Percentiles rank a stretch among this genome's conserved stretches.
These are phyloP conservation scores for Gaertneriomyces sp. DNA, from an alignment of 192 early-diverging fungal genomes.

Conservation along the genomic window DNA sequence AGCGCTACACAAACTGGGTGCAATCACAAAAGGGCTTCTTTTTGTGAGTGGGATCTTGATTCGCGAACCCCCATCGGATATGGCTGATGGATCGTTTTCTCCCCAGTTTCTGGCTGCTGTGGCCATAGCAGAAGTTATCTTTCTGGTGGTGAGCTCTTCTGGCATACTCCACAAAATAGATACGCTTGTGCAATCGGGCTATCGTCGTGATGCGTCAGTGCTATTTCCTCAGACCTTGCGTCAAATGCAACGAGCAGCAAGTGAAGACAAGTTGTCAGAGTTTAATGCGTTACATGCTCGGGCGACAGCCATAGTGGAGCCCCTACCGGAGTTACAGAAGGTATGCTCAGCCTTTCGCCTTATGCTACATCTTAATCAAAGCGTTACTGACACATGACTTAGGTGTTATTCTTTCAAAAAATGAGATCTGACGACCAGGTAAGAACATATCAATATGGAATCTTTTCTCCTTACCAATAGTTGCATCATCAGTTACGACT, in stretches of 20 bases:
- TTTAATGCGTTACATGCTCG: background rate
- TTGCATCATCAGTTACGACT: background rate
- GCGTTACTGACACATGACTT: background rate
- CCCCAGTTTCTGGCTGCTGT: conserved; percentile 1
- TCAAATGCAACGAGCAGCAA: conserved; percentile 8
- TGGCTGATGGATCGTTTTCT: background rate
- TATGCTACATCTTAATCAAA: background rate
- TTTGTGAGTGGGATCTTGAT: background rate
- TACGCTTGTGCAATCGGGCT: conserved; percentile 4
- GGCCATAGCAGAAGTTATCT: conserved; percentile 14
- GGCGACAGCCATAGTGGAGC: background rate
- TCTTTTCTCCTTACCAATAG: background rate
- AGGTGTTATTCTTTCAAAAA: conserved; percentile 11
- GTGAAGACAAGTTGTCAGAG: background rate
- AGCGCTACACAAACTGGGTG: conserved; percentile 14
- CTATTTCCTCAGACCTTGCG: conserved; percentile 4
- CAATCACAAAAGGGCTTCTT: conserved; percentile 9
- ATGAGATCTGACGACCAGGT: conserved; percentile 10
- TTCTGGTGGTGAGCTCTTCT: background rate
- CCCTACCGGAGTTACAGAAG: conserved; percentile 10
- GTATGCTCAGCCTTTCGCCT: background rate
- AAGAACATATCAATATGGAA: background rate
- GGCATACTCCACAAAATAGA: conserved; percentile 6
- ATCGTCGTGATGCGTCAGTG: conserved; percentile 14
- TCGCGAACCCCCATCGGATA: background rate